Conservation (phyloP, 129 eudicot genomes). For the Ambrosia artemisiifolia region DNA sequence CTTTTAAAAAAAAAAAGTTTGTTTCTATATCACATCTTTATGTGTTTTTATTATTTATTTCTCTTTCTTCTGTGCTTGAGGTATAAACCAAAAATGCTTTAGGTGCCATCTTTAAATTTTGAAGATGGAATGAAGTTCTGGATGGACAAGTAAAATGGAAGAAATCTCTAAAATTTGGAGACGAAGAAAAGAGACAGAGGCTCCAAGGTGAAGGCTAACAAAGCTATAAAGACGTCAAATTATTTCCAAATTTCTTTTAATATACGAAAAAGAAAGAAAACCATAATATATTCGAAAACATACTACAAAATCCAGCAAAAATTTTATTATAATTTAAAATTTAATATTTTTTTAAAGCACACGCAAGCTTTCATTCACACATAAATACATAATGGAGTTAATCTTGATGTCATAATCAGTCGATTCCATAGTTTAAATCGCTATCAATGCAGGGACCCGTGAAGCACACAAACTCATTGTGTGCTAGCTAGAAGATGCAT, state of each 20-base stretch:
- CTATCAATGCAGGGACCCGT: conserved; percentile 7
- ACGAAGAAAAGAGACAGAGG: too few relatives aligned
- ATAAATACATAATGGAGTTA: background rate
- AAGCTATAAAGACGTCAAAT: too few relatives aligned
- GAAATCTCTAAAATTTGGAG: too few relatives aligned
- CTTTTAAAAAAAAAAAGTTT: too few relatives aligned
- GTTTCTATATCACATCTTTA: too few relatives aligned
- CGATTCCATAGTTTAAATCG: conserved; percentile 34
- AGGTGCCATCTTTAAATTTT: too few relatives aligned
- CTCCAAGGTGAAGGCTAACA: too few relatives aligned
- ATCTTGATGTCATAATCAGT: background rate
- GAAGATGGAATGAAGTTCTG: too few relatives aligned
- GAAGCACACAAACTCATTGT: conserved; percentile 10
- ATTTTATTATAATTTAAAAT: background rate
- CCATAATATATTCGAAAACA: background rate
- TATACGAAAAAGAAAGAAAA: background rate
- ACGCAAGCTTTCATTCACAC: conserved; percentile 1
- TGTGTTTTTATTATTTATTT: too few relatives aligned
- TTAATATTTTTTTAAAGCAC: background rate
- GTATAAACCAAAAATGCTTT: too few relatives aligned
- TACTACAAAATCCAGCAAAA: background rate
- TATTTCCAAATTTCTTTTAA: background rate
- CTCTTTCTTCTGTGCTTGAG: too few relatives aligned
- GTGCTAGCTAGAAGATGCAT: background rate
- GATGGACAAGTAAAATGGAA: too few relatives aligned